Percentiles rank a stretch among this genome's conserved stretches.
These are phyloP conservation scores for Scutellaria minor DNA, from an alignment of 257 asterid species.

Conservation along the genomic window DNA sequence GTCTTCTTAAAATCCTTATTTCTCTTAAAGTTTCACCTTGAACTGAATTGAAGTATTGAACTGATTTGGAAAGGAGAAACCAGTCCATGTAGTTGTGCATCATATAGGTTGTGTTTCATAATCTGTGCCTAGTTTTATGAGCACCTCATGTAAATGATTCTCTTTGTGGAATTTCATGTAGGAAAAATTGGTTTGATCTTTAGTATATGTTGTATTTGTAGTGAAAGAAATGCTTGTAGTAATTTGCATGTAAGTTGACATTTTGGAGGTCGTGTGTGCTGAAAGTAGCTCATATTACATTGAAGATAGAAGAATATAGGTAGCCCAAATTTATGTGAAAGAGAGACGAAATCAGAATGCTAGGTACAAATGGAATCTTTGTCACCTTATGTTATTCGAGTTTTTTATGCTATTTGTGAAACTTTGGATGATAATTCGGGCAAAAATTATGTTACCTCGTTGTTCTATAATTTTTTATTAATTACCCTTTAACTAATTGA, in stretches of 20 bases:
- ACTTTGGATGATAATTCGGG: not conserved
- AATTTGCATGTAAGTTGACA: constrained; percentile 1
- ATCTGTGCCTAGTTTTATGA: not conserved
- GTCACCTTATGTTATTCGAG: not conserved
- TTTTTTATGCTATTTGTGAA: not conserved
- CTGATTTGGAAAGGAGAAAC: not conserved
- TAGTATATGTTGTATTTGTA: not conserved
- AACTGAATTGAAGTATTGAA: not conserved
- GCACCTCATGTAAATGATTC: not conserved
- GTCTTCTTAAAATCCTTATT: not conserved
- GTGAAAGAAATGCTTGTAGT: not conserved
- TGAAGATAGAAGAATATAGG: not conserved
- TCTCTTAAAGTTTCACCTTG: not conserved
- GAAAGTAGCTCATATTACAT: not conserved
- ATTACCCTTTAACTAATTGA: too few species aligned
- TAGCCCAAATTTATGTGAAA: not conserved
- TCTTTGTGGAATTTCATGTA: not conserved
- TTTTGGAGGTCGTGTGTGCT: not conserved
- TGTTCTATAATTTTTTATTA: too few species aligned
- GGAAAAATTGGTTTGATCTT: not conserved
- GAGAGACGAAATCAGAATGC: not conserved
- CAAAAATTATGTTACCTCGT: too few species aligned
- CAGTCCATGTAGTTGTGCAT: not conserved
- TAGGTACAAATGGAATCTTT: not conserved
- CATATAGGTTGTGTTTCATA: not conserved